Conservation (phyloP, 768 basidiomycete species). For the Dendrothele bispora region DNA sequence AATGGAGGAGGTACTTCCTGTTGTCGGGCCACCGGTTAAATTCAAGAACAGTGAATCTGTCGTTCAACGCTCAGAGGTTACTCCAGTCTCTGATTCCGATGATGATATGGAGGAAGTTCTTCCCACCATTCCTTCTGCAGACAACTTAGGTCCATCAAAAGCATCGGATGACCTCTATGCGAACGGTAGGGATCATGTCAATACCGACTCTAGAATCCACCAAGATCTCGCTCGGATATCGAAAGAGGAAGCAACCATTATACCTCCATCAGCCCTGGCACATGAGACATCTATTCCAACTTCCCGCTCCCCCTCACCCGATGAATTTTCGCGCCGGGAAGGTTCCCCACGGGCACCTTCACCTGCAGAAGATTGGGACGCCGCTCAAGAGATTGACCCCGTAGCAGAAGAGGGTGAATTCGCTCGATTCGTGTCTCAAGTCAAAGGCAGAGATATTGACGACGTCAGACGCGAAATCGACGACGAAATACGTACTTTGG, state of each 20-base stretch:
- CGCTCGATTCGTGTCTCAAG: slow-evolving; percentile 87
- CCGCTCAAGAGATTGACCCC: slow-evolving; percentile 82
- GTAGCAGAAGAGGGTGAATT: slow-evolving; percentile 85
- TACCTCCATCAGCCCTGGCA: not conserved
- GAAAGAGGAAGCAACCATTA: not conserved
- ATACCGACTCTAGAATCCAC: slow-evolving; percentile 3
- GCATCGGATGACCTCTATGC: not conserved
- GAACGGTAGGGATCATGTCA: not conserved
- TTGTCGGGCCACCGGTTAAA: no score
- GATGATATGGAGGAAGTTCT: slow-evolving; percentile 41
- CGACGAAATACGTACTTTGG: slow-evolving; percentile 80
- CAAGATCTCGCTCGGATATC: not conserved
- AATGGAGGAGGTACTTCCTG: no score
- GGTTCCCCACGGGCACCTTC: slow-evolving; percentile 43
- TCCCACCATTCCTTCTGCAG: not conserved
- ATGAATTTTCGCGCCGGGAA: slow-evolving; percentile 23
- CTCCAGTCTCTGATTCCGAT: slow-evolving; percentile 21
- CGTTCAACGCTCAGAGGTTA: no score
- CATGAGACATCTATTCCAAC: not conserved
- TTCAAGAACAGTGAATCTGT: no score
- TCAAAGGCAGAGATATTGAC: slow-evolving; percentile 83
- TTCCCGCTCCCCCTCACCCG: slow-evolving; percentile 16
- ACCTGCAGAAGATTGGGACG: slow-evolving; percentile 64
- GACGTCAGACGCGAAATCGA: slow-evolving; percentile 87
- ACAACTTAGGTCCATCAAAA: not conserved